Conservation (phyloP, 164 flowering plant genomes). For the Vitis rotundifolia region DNA sequence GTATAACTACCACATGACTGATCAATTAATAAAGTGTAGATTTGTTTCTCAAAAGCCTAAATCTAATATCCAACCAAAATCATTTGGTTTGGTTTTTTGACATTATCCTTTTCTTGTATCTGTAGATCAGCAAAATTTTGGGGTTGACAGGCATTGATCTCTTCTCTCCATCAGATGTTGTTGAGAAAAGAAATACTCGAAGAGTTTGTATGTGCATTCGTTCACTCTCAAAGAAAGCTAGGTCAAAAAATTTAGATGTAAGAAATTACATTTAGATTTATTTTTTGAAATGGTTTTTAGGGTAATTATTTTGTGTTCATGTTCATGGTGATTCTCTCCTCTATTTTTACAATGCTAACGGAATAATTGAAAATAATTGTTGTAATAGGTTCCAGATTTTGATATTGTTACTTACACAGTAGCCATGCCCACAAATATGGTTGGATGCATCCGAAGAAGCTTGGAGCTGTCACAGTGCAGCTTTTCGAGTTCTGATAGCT, state of each 20-base stretch:
- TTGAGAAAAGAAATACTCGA: constrained; percentile 59
- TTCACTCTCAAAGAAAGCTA: constrained; percentile 64
- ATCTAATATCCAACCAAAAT: background rate
- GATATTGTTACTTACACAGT: constrained; percentile 58
- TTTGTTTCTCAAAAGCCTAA: background rate
- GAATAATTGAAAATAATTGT: background rate
- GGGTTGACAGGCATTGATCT: constrained; percentile 67
- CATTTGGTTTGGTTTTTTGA: background rate
- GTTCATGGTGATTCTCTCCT: background rate
- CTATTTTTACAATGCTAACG: background rate
- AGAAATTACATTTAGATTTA: constrained; percentile 6
- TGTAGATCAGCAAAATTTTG: constrained; percentile 61
- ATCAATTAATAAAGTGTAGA: background rate
- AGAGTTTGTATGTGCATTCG: constrained; percentile 77
- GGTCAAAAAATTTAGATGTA: constrained; percentile 52
- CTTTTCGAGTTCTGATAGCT: constrained; percentile 26
- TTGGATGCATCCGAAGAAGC: constrained; percentile 56
- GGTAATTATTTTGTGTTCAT: background rate
- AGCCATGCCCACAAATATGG: constrained; percentile 69
- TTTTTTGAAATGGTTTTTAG: background rate
- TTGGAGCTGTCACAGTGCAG: constrained; percentile 53
- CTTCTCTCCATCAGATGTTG: constrained; percentile 78
- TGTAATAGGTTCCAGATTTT: constrained; percentile 70
- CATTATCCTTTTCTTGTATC: background rate
- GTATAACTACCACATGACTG: background rate